These are phyloP conservation scores for Iberis pinnata DNA, from an alignment of 345 rosid genomes.

Conservation along the genomic window DNA sequence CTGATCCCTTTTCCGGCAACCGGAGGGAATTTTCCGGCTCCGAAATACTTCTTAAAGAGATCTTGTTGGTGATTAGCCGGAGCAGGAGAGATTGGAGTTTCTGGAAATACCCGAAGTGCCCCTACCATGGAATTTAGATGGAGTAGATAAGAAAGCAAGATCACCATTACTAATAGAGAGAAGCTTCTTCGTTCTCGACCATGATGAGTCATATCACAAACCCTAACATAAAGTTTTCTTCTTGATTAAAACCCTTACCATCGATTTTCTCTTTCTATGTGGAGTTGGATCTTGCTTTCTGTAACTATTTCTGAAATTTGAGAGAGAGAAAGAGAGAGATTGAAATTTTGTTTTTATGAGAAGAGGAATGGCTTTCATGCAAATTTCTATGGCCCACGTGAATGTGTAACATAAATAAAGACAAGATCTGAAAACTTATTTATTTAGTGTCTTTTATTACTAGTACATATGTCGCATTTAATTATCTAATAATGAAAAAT, in stretches of 20 bases:
- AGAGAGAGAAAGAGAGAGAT: conserved; percentile 9
- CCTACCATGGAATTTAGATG: conserved; percentile 28
- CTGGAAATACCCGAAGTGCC: conserved; percentile 44
- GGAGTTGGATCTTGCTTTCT: conserved; percentile 14
- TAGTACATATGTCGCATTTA: conserved; percentile 11
- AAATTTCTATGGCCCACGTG: conserved; percentile 35
- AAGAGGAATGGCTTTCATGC: conserved; percentile 30
- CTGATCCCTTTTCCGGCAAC: conserved; percentile 35
- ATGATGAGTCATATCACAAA: conserved; percentile 33
- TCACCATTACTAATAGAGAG: conserved; percentile 4
- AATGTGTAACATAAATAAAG: conserved; percentile 25
- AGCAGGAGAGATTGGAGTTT: conserved; percentile 8
- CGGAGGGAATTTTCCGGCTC: conserved; percentile 27
- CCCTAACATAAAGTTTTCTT: conserved; percentile 30
- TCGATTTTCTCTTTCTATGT: conserved; percentile 3
- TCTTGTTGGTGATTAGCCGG: conserved; percentile 18
- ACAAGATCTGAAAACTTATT: conserved; percentile 19
- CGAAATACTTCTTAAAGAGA: conserved; percentile 36
- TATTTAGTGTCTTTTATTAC: neutral
- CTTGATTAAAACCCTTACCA: conserved; percentile 26
- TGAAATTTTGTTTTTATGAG: conserved; percentile 24
- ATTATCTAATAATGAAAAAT: conserved; percentile 12
- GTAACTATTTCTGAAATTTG: conserved; percentile 8
- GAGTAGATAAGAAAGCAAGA: conserved; percentile 25
- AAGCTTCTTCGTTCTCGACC: conserved; percentile 29